These are phyloP conservation scores for Xylaria nigripes DNA, from an alignment of 495 filamentous ascomycete species.

Conservation along the genomic window DNA sequence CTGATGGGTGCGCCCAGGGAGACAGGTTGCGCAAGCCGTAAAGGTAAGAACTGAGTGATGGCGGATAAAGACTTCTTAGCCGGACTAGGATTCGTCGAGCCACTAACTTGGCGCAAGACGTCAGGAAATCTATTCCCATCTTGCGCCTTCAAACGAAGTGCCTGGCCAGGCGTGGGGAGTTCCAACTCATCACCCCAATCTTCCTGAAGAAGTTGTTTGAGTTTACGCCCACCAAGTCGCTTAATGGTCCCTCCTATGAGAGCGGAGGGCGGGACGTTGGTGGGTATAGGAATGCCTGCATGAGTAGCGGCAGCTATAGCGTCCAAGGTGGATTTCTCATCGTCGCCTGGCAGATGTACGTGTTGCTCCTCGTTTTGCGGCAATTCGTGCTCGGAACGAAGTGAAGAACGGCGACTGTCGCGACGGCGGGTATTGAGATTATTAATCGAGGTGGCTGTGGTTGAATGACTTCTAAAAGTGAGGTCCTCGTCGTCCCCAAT, in stretches of 20 bases:
- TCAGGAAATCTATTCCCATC: conserved; percentile 59
- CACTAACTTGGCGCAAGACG: conserved; percentile 54
- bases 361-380: conserved; percentile 78
- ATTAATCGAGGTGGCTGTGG: conserved; percentile 35
- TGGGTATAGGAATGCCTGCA: conserved; percentile 86
- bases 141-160: conserved; percentile 55
- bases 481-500: conserved; percentile 61
- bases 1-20: conserved; percentile 32
- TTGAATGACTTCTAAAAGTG: conserved; percentile 56
- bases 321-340: conserved; percentile 69
- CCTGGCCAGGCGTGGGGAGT: conserved; percentile 53
- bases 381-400: conserved; percentile 72
- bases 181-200: conserved; percentile 87
- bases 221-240: conserved; percentile 72
- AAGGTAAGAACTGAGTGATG: conserved; percentile 14
- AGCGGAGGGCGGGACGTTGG: conserved; percentile 86
- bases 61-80: conserved; percentile 25
- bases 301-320: conserved; percentile 79
- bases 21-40: conserved; percentile 11
- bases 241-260: conserved; percentile 92
- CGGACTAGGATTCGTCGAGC: conserved; percentile 35
- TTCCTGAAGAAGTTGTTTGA: conserved; percentile 67
- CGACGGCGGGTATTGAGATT: conserved; percentile 45
- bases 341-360: conserved; percentile 65
- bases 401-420: conserved; percentile 67